Base-by-base conservation (phyloP, 2,329 filamentous ascomycete species). In the Cladosporium sp. region DNA sequence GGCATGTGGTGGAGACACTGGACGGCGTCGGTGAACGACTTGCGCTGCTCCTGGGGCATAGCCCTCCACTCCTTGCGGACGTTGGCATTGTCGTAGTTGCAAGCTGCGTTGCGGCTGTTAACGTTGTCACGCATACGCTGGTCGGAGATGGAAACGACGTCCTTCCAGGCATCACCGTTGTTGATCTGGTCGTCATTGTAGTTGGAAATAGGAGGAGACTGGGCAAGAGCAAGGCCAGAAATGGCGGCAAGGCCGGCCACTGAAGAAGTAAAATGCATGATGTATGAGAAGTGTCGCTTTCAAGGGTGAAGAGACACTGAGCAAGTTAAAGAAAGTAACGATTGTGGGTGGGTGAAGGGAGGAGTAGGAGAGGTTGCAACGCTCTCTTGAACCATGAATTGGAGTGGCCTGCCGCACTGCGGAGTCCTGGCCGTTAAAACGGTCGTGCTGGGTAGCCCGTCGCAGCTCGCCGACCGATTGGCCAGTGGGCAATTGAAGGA, bases 1-100 rank as follows among this genome's bases (percentile, higher is more conserved):
- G 64, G 65, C 11, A 45, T 58, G n/a, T 51, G 39, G 36, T 62
- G 63, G 34, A 68, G 39, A 51, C 66, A 67, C 11, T 58, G 11
- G 19, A 63, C 59, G 17, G 61, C 59, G 20, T 60, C 37, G 42
- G 60, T 61, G 51, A 62, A 63, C 4, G 55, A 42, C 49, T 63
- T 64, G 51, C 60, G 55, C 37, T 61, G 52, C 4, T 49, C 56
- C 8, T 59, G 50, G 25, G 59, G 37, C 60, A 61, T 64, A 20
- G 22, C 36, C 40, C 42, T 55, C 22, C 30, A 61, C 42, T 61
- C 60, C 43, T 42, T 50, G 40, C 55, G 55, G 3, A 65, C 56
- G 4, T 40, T 14, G 28, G 58, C 59, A 11, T 59, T 61, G 11
- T 59, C 62, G 51, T 54, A 64, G 43, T 58, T 62, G 56, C 63